Conservation (phyloP, 805 yeast species). For the Metschnikowia cerradonensis region DNA sequence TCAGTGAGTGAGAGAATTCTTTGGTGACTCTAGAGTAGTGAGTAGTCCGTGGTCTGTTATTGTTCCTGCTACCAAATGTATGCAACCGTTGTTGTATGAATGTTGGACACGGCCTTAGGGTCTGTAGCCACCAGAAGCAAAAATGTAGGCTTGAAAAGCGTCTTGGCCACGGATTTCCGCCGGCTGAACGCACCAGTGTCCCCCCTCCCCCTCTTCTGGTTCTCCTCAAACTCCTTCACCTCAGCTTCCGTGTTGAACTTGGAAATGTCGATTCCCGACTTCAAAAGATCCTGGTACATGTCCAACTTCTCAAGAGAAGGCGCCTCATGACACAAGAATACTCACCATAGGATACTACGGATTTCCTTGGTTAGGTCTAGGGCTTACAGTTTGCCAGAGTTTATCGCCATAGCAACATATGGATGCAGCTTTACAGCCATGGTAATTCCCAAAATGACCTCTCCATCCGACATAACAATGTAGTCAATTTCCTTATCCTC, state of each 20-base stretch:
- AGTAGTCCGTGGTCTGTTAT: too few relatives aligned
- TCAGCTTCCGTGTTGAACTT: slow-evolving; percentile 22
- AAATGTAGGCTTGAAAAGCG: slow-evolving; percentile 35
- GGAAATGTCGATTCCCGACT: slow-evolving; percentile 30
- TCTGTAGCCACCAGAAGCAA: slow-evolving; percentile 22
- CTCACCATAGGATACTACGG: too few relatives aligned
- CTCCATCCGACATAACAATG: too few relatives aligned
- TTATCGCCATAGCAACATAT: too few relatives aligned
- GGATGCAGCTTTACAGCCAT: too few relatives aligned
- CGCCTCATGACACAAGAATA: slow-evolving; percentile 18
- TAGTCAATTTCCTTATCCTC: too few relatives aligned
- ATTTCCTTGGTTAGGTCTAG: too few relatives aligned
- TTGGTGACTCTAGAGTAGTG: too few relatives aligned
- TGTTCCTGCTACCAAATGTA: too few relatives aligned
- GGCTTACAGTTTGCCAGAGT: too few relatives aligned
- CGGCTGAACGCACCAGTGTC: slow-evolving; percentile 12
- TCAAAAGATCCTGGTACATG: slow-evolving; percentile 25
- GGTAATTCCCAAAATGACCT: too few relatives aligned
- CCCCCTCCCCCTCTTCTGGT: not conserved
- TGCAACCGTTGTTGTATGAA: not conserved
- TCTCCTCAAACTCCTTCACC: slow-evolving; percentile 17
- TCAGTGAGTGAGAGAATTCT: too few relatives aligned
- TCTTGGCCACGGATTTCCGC: slow-evolving; percentile 29
- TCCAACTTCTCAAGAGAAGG: slow-evolving; percentile 34
- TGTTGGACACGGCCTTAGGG: not conserved